phyloP scores from a whole-genome alignment of 2,329 filamentous ascomycete species.

The Blastomyces gilchristii region DNA sequence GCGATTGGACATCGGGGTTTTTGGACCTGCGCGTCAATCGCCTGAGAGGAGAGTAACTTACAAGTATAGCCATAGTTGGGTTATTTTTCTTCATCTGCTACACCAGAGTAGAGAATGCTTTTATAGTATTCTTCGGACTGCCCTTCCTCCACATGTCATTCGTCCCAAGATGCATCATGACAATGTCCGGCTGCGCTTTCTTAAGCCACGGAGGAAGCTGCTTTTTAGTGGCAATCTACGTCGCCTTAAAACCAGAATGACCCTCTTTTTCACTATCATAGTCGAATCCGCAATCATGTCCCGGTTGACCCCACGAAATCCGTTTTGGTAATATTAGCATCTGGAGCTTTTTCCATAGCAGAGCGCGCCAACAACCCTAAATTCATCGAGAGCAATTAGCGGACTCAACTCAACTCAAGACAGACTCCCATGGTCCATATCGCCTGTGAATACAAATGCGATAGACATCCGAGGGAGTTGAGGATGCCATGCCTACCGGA shows the following conservation, averaged over 20 bases:
- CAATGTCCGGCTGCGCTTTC: slow-evolving; percentile 32
- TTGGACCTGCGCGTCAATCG: background rate
- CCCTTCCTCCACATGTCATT: slow-evolving; percentile 35
- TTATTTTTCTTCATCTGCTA: slow-evolving; percentile 36
- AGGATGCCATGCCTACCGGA: background rate
- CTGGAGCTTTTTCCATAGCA: slow-evolving; percentile 26
- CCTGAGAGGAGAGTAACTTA: slow-evolving; percentile 13
- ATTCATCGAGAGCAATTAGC: background rate
- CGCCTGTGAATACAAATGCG: background rate
- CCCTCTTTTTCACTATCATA: slow-evolving; percentile 40
- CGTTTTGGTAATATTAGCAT: slow-evolving; percentile 23
- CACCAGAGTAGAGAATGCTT: slow-evolving; percentile 31
- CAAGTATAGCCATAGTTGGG: slow-evolving; percentile 31
- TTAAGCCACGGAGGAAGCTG: slow-evolving; percentile 33
- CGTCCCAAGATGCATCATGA: slow-evolving; percentile 39
- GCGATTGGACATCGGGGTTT: background rate
- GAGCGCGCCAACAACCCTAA: slow-evolving; percentile 25
- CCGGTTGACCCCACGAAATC: slow-evolving; percentile 26
- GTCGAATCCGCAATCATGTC: slow-evolving; percentile 28
- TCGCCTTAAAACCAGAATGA: slow-evolving; percentile 34
- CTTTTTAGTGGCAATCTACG: slow-evolving; percentile 31
- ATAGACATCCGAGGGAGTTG: background rate
- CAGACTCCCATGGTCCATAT: background rate
- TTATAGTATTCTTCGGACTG: slow-evolving; percentile 26
- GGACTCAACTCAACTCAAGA: background rate